Evolutionary conservation across 192 early-diverging fungal genomes (phyloP).

Genomic region (Gamsiella multidivaricata): DNA sequence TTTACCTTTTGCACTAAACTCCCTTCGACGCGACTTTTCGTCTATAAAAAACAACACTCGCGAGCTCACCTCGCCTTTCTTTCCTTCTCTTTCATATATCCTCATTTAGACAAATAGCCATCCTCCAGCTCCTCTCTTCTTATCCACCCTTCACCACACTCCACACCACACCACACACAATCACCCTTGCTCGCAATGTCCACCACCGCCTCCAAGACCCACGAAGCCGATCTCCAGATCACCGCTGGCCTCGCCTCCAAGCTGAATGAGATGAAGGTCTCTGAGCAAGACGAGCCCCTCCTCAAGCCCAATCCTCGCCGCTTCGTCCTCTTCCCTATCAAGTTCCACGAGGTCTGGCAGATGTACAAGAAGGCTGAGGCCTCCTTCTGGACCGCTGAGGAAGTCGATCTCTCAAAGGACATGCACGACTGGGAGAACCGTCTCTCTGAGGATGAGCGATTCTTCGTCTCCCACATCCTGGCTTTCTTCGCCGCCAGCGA

Average conservation of each 20-base stretch:
- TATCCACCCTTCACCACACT: background rate
- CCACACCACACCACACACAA: background rate
- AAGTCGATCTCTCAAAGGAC: constrained; percentile 95
- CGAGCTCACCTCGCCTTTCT: constrained; percentile 1
- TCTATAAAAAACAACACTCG: background rate
- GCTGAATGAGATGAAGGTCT: constrained; percentile 43
- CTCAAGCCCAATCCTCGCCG: constrained; percentile 77
- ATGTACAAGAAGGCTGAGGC: constrained; percentile 99
- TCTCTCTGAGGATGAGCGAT: constrained; percentile 86
- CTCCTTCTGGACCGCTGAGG: constrained; percentile 97
- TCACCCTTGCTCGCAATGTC: too few relatives aligned
- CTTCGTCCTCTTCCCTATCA: constrained; percentile 94
- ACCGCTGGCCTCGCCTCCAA: constrained; percentile 30
- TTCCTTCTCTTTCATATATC: constrained; percentile 11
- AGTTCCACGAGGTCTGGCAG: constrained; percentile 94
- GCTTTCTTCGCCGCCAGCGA: constrained; percentile 97
- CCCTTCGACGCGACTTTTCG: background rate
- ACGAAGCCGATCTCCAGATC: constrained; percentile 43
- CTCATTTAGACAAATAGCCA: constrained; percentile 25
- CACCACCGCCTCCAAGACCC: constrained; percentile 23
- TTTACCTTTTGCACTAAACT: constrained; percentile 2
- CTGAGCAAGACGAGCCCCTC: constrained; percentile 57
- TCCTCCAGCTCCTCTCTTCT: too few relatives aligned
- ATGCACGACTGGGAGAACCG: constrained; percentile 89
- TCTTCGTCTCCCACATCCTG: constrained; percentile 91